Evolutionary conservation across 371 early-diverging fungal genomes (phyloP).

Genomic region (Syncephalis plumigaleata): DNA sequence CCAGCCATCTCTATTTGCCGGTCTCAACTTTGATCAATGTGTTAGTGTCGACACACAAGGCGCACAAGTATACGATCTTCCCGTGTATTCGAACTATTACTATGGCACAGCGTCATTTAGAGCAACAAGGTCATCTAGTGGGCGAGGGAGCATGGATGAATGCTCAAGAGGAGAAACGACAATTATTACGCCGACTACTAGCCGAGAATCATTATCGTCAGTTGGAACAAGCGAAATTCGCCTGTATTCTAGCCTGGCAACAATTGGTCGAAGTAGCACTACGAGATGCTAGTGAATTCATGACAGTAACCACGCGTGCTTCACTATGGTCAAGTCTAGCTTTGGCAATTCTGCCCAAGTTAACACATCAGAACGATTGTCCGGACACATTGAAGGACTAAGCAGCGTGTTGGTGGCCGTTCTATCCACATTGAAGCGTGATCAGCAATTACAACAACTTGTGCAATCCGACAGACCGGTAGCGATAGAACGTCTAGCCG

Average conservation of each 20-base stretch:
- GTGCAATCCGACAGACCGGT: slow-evolving; percentile 14
- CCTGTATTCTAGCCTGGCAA: slow-evolving; percentile 17
- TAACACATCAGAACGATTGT: neutral
- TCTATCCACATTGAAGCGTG: slow-evolving; percentile 4
- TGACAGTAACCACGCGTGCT: slow-evolving; percentile 24
- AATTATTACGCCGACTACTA: neutral
- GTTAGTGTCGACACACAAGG: slow-evolving; percentile 31
- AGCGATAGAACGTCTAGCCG: slow-evolving; percentile 28
- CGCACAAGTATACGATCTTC: slow-evolving; percentile 45
- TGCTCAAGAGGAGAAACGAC: neutral
- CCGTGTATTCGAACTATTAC: slow-evolving; percentile 25
- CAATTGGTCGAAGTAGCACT: neutral
- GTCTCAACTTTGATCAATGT: slow-evolving; percentile 17
- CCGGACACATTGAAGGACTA: neutral
- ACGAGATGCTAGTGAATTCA: slow-evolving; percentile 35
- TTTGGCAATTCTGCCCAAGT: neutral
- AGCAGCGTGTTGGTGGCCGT: neutral
- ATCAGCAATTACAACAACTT: slow-evolving; percentile 14
- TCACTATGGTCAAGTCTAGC: neutral
- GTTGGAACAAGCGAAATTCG: neutral
- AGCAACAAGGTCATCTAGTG: slow-evolving; percentile 16
- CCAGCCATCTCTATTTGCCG: slow-evolving; percentile 15
- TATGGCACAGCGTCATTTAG: slow-evolving; percentile 19
- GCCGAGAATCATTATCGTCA: neutral
- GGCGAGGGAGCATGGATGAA: neutral